Evolutionary conservation across 2,329 filamentous ascomycete genomes (phyloP), one percentile per base, ranked within the genome.

Genomic region (Epichloe coenophiala): DNA sequence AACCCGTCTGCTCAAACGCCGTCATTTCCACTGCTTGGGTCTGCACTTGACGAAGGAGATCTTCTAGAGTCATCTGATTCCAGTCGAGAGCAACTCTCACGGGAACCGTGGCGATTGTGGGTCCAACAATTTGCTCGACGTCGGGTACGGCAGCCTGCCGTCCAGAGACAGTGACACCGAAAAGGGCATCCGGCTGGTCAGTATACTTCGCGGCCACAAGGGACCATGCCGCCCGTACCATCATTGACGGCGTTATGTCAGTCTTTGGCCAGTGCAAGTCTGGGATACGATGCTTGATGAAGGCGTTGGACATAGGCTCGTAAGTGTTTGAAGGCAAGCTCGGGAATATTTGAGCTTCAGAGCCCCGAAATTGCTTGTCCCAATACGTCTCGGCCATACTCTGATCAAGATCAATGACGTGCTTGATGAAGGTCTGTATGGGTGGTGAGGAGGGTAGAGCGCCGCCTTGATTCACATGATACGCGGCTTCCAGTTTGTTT

Each of bases 401-500:
- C 15, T 45, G 35, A 27, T 50, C 48, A 9, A 50, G 15, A 4
- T 40, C 27, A 1, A 40, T 31, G 7, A 50, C 19, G 31, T 47
- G 40, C 33, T 48, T 38, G 19, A 51, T 17, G 33, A 51, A 51
- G 15, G 45, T 42, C 39, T 51, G 50, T 5, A 51, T 15, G 6
- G 50, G 45, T 9, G 45, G 45, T 2, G 39, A 39, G 11, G 23
- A n/a, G 2, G 44, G n/a, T 13, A 48, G 9, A 2, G 1, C 6
- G 8, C 33, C 9, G 12, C 13, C 41, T 31, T 64, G 65, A 0
- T 64, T 33, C 8, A 39, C 6, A 47, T 47, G 60, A 43, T 68
- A 71, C 3, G 65, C 66, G 13, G 59, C 59, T 52, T 71, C 69
- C 45, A 73, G 63, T 45, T 68, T 65, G 21, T 70, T 67, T 35